These are phyloP conservation scores for Beauveria asiatica DNA, from an alignment of 2,329 filamentous ascomycete genomes.

Conservation along the genomic window DNA sequence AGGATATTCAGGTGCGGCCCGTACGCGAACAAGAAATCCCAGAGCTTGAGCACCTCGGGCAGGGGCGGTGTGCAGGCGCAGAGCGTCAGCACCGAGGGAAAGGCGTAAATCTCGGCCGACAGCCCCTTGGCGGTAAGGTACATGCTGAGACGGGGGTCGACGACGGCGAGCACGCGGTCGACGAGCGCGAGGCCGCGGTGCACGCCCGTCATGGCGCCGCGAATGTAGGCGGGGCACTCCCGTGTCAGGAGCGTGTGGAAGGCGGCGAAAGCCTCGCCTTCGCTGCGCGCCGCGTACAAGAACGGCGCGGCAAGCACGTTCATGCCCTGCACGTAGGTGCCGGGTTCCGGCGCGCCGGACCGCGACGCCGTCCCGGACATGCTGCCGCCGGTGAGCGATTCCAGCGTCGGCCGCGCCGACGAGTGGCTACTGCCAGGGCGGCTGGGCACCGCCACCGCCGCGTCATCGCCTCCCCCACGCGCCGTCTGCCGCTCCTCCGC, in stretches of 20 bases:
- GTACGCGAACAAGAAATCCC: slow-evolving; percentile 97
- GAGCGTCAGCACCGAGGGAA: slow-evolving; percentile 87
- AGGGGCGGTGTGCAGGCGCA: slow-evolving; percentile 93
- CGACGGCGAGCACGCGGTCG: slow-evolving; percentile 83
- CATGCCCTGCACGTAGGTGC: slow-evolving; percentile 97
- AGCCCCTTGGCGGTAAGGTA: slow-evolving; percentile 82
- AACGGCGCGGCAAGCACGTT: slow-evolving; percentile 96
- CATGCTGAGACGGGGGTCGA: slow-evolving; percentile 77
- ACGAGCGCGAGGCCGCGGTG: slow-evolving; percentile 86
- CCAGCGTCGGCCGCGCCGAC: not conserved
- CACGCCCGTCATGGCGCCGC: slow-evolving; percentile 94
- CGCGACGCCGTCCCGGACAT: not conserved
- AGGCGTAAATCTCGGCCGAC: slow-evolving; percentile 91
- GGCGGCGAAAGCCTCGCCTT: slow-evolving; percentile 87
- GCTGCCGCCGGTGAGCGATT: not conserved
- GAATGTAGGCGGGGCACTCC: slow-evolving; percentile 88
- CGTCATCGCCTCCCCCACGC: no score
- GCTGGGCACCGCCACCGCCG: not conserved
- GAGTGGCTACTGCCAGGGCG: slow-evolving; percentile 7
- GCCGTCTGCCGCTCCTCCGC: slow-evolving; percentile 29
- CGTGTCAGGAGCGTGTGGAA: slow-evolving; percentile 81
- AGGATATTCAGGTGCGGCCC: slow-evolving; percentile 90
- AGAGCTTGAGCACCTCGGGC: slow-evolving; percentile 84
- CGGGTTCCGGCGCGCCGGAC: slow-evolving; percentile 48
- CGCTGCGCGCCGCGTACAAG: slow-evolving; percentile 86